Evolutionary conservation across 192 early-diverging fungal species (phyloP), one percentile per base, ranked within the genome.

Genomic region (Borealophlyctis nickersoniae): DNA sequence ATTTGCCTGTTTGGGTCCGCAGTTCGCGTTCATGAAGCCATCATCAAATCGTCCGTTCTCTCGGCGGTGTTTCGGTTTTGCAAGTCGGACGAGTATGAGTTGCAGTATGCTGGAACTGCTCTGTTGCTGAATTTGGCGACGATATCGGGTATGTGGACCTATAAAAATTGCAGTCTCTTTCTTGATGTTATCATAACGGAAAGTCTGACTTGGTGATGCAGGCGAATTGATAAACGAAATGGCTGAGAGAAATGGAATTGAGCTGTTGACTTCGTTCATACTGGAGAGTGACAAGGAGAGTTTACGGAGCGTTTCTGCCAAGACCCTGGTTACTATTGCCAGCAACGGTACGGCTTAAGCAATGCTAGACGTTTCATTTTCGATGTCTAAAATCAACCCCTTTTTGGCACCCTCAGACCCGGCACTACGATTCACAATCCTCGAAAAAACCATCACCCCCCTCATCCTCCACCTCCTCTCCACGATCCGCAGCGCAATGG

Each of bases 101-200:
- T 85, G 24, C 69, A 85, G 62, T 79, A 84, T 60, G 71, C 76
- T 19, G 82, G 81, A 14, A 66, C 71, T 2, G 63, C 84, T 0
- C 63, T 84, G 4, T 27, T 84, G 22, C 60, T 84, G 24, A 84
- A 84, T 67, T 27, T 84, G 11, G 66, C 74, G 2, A 68, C 83
- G 0, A 39, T 84, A 5, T 79, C 78, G 2, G 67, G 77, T 79
- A 73, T 24, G 33, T 62, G 24, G 39, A 7, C n/a, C n/a, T n/a
- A n/a, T n/a, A n/a, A n/a, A n/a, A n/a, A n/a, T n/a, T n/a, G n/a
- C n/a, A n/a, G n/a, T n/a, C n/a, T n/a, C n/a, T n/a, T n/a, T n/a
- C n/a, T n/a, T n/a, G n/a, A n/a, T n/a, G n/a, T n/a, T n/a, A n/a
- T n/a, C n/a, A n/a, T n/a, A n/a, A n/a, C n/a, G n/a, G n/a, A n/a